Evolutionary conservation across 2,329 filamentous ascomycete genomes (phyloP).

Genomic region (Penicillium sumatraense): DNA sequence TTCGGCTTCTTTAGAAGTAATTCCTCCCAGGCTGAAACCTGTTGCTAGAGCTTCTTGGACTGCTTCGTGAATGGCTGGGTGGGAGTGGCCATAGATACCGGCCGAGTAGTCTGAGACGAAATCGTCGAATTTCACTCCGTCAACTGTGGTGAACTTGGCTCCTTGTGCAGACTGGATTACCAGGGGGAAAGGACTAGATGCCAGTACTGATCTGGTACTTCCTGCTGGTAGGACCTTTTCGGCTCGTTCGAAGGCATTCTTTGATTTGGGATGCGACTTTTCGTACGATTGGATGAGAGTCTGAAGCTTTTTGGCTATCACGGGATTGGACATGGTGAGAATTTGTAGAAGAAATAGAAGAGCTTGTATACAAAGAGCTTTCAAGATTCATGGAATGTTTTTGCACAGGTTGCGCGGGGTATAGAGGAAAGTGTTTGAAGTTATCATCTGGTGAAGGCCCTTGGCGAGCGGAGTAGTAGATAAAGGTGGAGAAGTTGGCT

Average conservation of each 20-base stretch:
- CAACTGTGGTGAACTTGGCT: slow-evolving; percentile 36
- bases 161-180: slow-evolving; percentile 33
- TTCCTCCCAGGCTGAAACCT: slow-evolving; percentile 62
- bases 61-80: slow-evolving; percentile 57
- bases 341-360: no score
- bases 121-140: slow-evolving; percentile 15
- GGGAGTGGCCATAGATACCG: slow-evolving; percentile 68
- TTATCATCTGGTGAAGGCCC: not conserved
- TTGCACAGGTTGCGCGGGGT: not conserved
- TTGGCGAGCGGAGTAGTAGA: not conserved
- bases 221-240: slow-evolving; percentile 21
- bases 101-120: slow-evolving; percentile 46
- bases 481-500: slow-evolving; percentile 1
- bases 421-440: not conserved
- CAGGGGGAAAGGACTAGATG: slow-evolving; percentile 39
- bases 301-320: not conserved
- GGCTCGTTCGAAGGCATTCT: not conserved
- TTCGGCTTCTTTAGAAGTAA: slow-evolving; percentile 56
- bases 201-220: slow-evolving; percentile 28
- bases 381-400: not conserved
- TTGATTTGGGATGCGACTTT: slow-evolving; percentile 5
- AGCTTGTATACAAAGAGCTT: no score
- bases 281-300: slow-evolving; percentile 3
- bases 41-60: slow-evolving; percentile 38
- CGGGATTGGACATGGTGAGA: not conserved